Evolutionary conservation across 208 protist genomes (phyloP).

Genomic region (Porcisia hertigi): DNA sequence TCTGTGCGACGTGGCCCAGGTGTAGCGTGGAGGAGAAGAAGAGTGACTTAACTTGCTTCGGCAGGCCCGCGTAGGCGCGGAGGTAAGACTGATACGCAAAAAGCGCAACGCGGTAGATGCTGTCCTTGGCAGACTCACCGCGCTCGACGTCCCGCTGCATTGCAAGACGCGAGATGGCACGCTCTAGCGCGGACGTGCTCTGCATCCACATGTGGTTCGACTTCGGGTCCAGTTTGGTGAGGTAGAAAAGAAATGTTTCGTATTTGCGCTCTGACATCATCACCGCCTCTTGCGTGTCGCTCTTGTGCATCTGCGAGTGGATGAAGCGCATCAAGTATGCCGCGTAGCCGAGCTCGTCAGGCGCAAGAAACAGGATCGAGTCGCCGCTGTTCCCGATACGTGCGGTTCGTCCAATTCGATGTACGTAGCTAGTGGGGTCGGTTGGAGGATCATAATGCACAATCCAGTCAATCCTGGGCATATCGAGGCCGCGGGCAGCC

Average conservation of each 20-base stretch:
- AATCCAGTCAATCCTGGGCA: slow-evolving; percentile 96
- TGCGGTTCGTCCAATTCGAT: slow-evolving; percentile 96
- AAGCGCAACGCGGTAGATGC: slow-evolving; percentile 93
- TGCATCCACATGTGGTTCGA: slow-evolving; percentile 95
- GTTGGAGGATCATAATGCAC: slow-evolving; percentile 97
- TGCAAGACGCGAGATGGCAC: slow-evolving; percentile 91
- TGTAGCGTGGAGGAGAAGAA: slow-evolving; percentile 93
- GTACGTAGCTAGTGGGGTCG: slow-evolving; percentile 95
- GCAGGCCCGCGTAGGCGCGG: slow-evolving; percentile 95
- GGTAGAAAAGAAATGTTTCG: slow-evolving; percentile 84
- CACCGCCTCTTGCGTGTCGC: slow-evolving; percentile 12
- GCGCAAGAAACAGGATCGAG: slow-evolving; percentile 93
- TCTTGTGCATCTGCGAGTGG: slow-evolving; percentile 44
- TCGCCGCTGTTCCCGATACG: slow-evolving; percentile 93
- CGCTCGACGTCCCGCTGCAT: slow-evolving; percentile 45
- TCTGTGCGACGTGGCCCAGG: slow-evolving; percentile 93
- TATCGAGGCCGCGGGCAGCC: slow-evolving; percentile 95
- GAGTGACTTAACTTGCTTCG: slow-evolving; percentile 44
- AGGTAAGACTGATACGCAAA: slow-evolving; percentile 98
- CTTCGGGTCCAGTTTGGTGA: slow-evolving; percentile 97
- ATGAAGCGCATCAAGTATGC: slow-evolving; percentile 87
- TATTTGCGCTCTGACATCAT: slow-evolving; percentile 84
- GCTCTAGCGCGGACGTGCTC: slow-evolving; percentile 80
- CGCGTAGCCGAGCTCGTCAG: slow-evolving; percentile 89
- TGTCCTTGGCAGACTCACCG: slow-evolving; percentile 74